Base-by-base conservation (phyloP, 768 basidiomycete genomes). In the Suillus lakei region DNA sequence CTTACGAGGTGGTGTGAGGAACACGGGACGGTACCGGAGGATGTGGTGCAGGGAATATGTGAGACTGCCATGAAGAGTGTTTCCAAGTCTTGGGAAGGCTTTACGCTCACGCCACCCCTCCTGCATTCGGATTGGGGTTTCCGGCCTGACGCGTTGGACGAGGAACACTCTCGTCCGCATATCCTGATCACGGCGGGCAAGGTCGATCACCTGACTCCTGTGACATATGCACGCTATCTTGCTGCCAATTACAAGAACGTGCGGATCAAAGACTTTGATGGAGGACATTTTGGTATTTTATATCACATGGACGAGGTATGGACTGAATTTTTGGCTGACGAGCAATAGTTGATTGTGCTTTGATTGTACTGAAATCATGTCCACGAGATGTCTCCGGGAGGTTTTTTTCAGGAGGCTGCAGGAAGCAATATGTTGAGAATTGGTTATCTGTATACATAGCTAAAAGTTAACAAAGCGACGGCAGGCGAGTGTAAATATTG, bases 51-150 rank as follows among this genome's bases (percentile, higher is more conserved):
- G 62, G 69, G 73, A 61, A 74, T 84, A 63, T 83, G 82, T 3
- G 67, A 71, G 63, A 84, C 81, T 63, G 73, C 81, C 63, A 71
- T 79, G 55, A 78, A 80, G 64, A 88, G 87, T 69, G 82, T 87
- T 7, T 76, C 79, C 23, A 79, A 72, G 38, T 77, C 84, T 55
- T 86, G 86, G 85, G 82, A 78, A 50, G 88, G 87, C 1, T 86
- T 86, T 68, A 74, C 81, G 64, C 82, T 82, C 54, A 68, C 79
- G 61, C 62, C 80, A 8, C 68, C 74, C 36, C 72, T 85, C 32
- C 73, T 84, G 60, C 83, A 87, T 53, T 79, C 82, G 18, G 83
- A 83, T 62, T 88, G 87, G 86, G 85, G 81, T 7, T 85, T 82
- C 67, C 68, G 67, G 16, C 83, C 83, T 4, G 73, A 77, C 43